Base-by-base conservation (phyloP, 129 eudicot genomes). In the Solidago caesia region DNA sequence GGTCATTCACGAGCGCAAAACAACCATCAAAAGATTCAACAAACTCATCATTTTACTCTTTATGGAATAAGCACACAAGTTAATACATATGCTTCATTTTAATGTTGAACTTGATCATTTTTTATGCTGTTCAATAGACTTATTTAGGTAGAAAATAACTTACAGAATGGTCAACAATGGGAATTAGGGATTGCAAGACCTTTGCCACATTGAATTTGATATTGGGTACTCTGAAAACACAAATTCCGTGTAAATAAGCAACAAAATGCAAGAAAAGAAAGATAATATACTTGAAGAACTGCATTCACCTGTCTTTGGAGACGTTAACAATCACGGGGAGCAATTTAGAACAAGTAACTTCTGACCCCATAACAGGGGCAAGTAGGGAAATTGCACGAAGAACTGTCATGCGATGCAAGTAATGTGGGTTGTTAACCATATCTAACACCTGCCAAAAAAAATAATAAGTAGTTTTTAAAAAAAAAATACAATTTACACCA, bases 341-440 rank as follows among this genome's bases (percentile, higher is more conserved):
- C 89, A 92, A 63, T 67, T 89, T 84, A 14, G 96, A 87, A 80
- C 96, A 92, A n/a, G 97, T 92, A 26, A 89, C 89, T 80, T 92
- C 96, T 11, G 97, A 79, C 29, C 97, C 97, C 94, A 89, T 77
- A 51, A 92, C 97, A 66, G 97, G 97, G 64, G 97, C 97, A 69
- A 92, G 96, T 41, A 92, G 82, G 42, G 94, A 85, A 75, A 89
- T 79, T 71, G 97, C 88, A 39, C 88, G 88, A 78, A 92, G 84
- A 48, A 92, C 85, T 6, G 94, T 89, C 97, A 89, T 92, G 39
- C 97, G 88, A 46, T 92, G 91, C 78, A 92, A 74, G 64, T 92
- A 92, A 75, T 92, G 96, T 39, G 96, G 91, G 75, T 85, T 92
- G 76, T 59, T 92, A 55, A 83, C 76, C 96, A 92, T 89, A 52